Conservation (phyloP, 2,329 filamentous ascomycete genomes). For the Hypoxylon sp. region DNA sequence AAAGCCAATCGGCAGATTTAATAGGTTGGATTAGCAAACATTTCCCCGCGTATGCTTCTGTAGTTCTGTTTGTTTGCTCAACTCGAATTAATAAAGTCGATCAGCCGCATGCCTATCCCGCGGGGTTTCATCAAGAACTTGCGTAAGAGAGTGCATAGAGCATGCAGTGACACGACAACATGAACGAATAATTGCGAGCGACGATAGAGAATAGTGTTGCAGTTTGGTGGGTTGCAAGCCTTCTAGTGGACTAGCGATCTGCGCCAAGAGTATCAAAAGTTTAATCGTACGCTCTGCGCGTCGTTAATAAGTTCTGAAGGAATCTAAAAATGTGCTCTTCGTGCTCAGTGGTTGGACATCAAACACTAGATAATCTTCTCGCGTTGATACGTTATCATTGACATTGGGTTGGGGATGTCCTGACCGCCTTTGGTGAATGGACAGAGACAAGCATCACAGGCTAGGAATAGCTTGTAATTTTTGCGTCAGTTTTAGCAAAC, state of each 20-base stretch:
- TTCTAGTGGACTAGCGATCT: slow-evolving; percentile 36
- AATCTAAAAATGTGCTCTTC: not conserved
- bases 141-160: slow-evolving; percentile 36
- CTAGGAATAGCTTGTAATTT: slow-evolving; percentile 21
- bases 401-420: slow-evolving; percentile 10
- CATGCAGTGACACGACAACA: slow-evolving; percentile 31
- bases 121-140: slow-evolving; percentile 40
- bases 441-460: slow-evolving; percentile 27
- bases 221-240: slow-evolving; percentile 15
- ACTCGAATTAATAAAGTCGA: slow-evolving; percentile 31
- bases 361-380: slow-evolving; percentile 10
- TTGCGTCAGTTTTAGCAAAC: slow-evolving; percentile 41
- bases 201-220: slow-evolving; percentile 22
- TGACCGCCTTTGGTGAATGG: slow-evolving; percentile 36
- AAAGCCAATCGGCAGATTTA: not conserved
- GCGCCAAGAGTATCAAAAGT: slow-evolving; percentile 31
- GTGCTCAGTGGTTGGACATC: slow-evolving; percentile 4
- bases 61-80: slow-evolving; percentile 14
- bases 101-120: slow-evolving; percentile 39
- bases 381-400: slow-evolving; percentile 11
- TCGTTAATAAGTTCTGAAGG: slow-evolving; percentile 18
- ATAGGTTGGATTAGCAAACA: slow-evolving; percentile 16
- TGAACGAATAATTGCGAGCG: slow-evolving; percentile 16
- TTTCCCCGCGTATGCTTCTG: slow-evolving; percentile 14
- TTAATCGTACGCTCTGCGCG: slow-evolving; percentile 27